Percentiles rank a stretch among this genome's conserved stretches.
These are phyloP conservation scores for Colletotrichum paranaense DNA, from an alignment of 2,329 filamentous ascomycete species.

Conservation along the genomic window DNA sequence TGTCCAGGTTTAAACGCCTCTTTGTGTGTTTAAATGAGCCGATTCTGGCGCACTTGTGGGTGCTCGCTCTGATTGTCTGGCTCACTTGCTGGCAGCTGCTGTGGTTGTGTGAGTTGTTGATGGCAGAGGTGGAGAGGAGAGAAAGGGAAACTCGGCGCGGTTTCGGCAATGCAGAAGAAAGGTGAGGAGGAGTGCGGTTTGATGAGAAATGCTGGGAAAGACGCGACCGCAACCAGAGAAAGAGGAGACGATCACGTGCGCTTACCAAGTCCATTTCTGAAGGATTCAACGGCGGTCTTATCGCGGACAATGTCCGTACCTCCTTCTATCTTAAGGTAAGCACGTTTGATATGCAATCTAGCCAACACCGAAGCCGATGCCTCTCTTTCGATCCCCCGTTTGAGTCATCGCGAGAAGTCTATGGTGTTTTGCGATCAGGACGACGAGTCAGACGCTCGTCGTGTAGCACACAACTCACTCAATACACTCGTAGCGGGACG, in stretches of 20 bases:
- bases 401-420: neutral
- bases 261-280: neutral
- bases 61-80: neutral
- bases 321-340: neutral
- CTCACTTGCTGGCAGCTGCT: neutral
- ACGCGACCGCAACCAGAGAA: neutral
- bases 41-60: slow-evolving; percentile 5
- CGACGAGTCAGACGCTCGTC: neutral
- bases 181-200: slow-evolving; percentile 1
- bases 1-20: neutral
- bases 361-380: neutral
- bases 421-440: neutral
- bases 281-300: neutral
- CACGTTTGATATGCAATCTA: neutral
- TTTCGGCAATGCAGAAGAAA: slow-evolving; percentile 29
- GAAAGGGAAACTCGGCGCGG: slow-evolving; percentile 23
- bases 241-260: slow-evolving; percentile 23
- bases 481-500: neutral
- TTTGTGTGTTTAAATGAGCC: slow-evolving; percentile 1
- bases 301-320: neutral
- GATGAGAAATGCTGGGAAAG: neutral
- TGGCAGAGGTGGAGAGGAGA: slow-evolving; percentile 15
- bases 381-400: neutral
- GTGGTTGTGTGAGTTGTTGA: slow-evolving; percentile 16
- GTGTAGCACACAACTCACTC: neutral